phyloP scores from a whole-genome alignment of 2,329 filamentous ascomycete genomes.

The Dactylonectria estremocensis region DNA sequence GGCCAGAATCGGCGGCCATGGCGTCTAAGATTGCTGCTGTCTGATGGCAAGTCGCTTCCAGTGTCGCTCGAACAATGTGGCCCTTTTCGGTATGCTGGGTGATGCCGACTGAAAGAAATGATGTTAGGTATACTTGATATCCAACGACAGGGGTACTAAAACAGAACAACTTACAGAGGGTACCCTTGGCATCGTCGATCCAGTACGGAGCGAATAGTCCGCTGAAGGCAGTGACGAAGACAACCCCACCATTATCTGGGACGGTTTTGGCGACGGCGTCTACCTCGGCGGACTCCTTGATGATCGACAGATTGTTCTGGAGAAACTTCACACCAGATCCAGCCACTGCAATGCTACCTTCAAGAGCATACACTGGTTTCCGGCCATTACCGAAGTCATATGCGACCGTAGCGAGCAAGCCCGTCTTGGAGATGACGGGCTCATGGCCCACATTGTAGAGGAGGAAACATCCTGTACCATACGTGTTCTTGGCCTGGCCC shows the following conservation, averaged over 20 bases:
- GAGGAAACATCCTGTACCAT: slow-evolving; percentile 91
- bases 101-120: slow-evolving; percentile 74
- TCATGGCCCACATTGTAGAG: slow-evolving; percentile 90
- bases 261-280: slow-evolving; percentile 68
- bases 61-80: slow-evolving; percentile 89
- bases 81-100: slow-evolving; percentile 88
- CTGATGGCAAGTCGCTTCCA: slow-evolving; percentile 94
- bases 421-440: slow-evolving; percentile 88
- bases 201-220: slow-evolving; percentile 94
- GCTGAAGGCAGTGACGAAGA: slow-evolving; percentile 92
- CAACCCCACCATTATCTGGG: slow-evolving; percentile 83
- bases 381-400: slow-evolving; percentile 80
- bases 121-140: slow-evolving; percentile 9
- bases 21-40: slow-evolving; percentile 92
- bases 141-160: background rate
- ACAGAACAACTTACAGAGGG: slow-evolving; percentile 73
- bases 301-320: slow-evolving; percentile 75
- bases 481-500: slow-evolving; percentile 91
- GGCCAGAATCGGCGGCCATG: slow-evolving; percentile 89
- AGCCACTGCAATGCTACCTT: slow-evolving; percentile 87
- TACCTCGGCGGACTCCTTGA: slow-evolving; percentile 65
- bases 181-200: slow-evolving; percentile 94
- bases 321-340: slow-evolving; percentile 86
- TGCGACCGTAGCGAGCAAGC: slow-evolving; percentile 87
- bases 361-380: slow-evolving; percentile 82